Base-by-base conservation (phyloP, 805 yeast genomes). In the Candida pini region DNA sequence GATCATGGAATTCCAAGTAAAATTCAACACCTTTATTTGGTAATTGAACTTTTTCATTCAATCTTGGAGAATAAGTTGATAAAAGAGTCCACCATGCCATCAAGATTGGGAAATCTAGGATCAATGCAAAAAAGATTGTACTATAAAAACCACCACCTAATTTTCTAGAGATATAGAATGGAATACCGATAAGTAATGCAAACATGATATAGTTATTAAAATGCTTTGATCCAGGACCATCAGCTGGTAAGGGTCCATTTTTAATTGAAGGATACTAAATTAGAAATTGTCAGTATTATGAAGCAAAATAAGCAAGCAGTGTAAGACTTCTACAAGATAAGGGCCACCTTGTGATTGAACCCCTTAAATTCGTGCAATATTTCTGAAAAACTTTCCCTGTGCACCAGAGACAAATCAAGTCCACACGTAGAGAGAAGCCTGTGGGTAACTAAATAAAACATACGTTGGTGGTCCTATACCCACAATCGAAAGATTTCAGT, bases 191-290 rank as follows among this genome's bases (percentile, higher is more conserved):
- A 41, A 82, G 49, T 20, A 79, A 53, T 2, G 66, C 65, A 15
- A 70, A 35, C 39, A 87, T 53, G 9, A 73, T 53, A 45, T 50
- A 50, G 62, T 88, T 87, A 60, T 73, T 72, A 64, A 88, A 87
- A 49, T 78, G 75, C 55, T 74, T 78, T 21, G 88, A 69, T 18
- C 94, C 88, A 5, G 96, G 85, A 27, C 96, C 96, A 56, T 87
- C 96, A 5, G 95, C 95, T 18, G 95, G 89, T 42, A 86, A 66
- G 9, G 88, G 88, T 2, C 90, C 95, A 56, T 87, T 87, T 53
- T 81, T 76, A 55, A 87, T 86, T 6, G 89, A 67, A 18, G 95
- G 94, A 32, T 55, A 73, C 64, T 54, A 30, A n/a, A n/a, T n/a
- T n/a, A n/a, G n/a, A n/a, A n/a, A n/a, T n/a, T n/a, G n/a, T n/a